These are phyloP conservation scores for Chimonanthus praecox DNA, from an alignment of 164 flowering plant genomes.

Conservation along the genomic window DNA sequence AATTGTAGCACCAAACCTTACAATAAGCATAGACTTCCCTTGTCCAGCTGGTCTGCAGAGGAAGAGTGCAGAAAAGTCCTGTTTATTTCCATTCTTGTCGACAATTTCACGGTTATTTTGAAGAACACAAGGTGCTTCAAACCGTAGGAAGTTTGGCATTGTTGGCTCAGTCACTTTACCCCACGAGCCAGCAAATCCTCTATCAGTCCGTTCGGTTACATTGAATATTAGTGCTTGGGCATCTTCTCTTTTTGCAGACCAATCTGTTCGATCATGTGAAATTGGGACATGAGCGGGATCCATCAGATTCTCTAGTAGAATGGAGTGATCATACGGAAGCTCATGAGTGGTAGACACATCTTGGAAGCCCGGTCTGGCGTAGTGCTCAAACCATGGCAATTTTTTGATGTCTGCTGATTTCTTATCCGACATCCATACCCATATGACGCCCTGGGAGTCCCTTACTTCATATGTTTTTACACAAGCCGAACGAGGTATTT, in stretches of 20 bases:
- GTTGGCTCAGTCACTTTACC: slow-evolving; percentile 47
- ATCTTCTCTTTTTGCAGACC: slow-evolving; percentile 85
- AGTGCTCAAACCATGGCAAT: slow-evolving; percentile 91
- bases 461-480: slow-evolving; percentile 58
- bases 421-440: slow-evolving; percentile 95
- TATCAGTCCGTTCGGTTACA: slow-evolving; percentile 61
- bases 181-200: slow-evolving; percentile 96
- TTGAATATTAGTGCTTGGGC: slow-evolving; percentile 70
- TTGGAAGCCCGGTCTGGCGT: slow-evolving; percentile 68
- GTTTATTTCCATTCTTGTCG: slow-evolving; percentile 53
- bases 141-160: slow-evolving; percentile 48
- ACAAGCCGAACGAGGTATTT: slow-evolving; percentile 78
- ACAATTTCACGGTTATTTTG: slow-evolving; percentile 69
- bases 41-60: slow-evolving; percentile 93
- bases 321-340: slow-evolving; percentile 96
- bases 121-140: slow-evolving; percentile 91
- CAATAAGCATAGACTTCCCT: slow-evolving; percentile 94
- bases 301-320: slow-evolving; percentile 94
- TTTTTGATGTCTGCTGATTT: slow-evolving; percentile 51
- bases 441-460: slow-evolving; percentile 91
- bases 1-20: slow-evolving; percentile 72
- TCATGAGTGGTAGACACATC: slow-evolving; percentile 81
- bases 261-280: slow-evolving; percentile 90
- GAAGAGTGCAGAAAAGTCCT: slow-evolving; percentile 74
- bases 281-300: slow-evolving; percentile 98